Evolutionary conservation across 495 filamentous ascomycete species (phyloP), one percentile per base, ranked within the genome.

Genomic region (Choiromyces venosus): DNA sequence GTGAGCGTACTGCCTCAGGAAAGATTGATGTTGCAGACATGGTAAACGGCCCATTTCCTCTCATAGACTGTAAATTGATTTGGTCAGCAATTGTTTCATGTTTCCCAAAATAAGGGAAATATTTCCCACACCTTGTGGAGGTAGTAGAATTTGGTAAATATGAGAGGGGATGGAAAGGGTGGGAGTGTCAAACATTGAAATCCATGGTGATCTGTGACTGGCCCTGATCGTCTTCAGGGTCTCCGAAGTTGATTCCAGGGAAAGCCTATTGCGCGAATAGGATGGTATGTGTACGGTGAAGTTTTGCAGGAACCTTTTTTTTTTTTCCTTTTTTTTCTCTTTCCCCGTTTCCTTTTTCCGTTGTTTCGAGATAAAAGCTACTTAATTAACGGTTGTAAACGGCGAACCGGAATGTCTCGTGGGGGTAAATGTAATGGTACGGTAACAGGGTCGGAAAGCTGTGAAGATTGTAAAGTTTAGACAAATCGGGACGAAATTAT

Each of bases 21-120:
- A 77, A 77, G 75, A 73, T 69, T 72, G 66, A 77, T 64, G 75
- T 73, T 70, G 75, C 69, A 70, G 76, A 72, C 75, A 77, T 77
- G 74, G 74, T 77, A 74, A 72, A 76, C 76, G 75, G 75, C 70
- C 76, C 75, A 74, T 72, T 77, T 74, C 69, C 76, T 77, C 75
- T 77, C 75, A 61, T 61, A 61, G 52, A 61, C 52, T 61, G 25
- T 61, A 61, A 61, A 61, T 61, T 12, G 52, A 14, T 29, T 12
- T 29, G 9, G 52, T 61, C 25, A 61, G 52, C 52, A 61, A 25
- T 61, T 61, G 52, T 29, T 61, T 29, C 52, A 61, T 4, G 52
- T 61, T 52, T 61, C 52, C n/a, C 52, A 29, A 61, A 61, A 61
- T 61, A 29, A 56, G 52, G 52, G 52, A 61, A 61, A 25, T 61